Evolutionary conservation across 257 asterid species (phyloP), one percentile per base, ranked within the genome.

Genomic region (Solanum pimpinellifolium): DNA sequence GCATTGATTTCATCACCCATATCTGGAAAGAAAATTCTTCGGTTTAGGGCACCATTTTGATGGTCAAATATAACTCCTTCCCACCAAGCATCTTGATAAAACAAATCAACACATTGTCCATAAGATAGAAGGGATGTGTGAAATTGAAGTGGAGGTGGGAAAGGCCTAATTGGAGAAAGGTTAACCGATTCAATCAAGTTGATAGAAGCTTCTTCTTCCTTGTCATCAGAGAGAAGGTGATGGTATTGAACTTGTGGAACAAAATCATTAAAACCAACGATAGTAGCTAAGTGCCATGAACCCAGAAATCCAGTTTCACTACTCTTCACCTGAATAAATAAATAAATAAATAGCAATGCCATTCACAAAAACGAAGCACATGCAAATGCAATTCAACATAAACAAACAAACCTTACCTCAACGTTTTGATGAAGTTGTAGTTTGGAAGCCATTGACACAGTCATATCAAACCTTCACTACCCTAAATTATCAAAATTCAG

Each of bases 41-140:
- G 83, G 14, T 52, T 78, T 76, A 87, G 87, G 21, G 87, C 46
- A 33, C 93, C 95, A 56, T 92, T 93, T 70, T 89, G 91, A n/a
- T 76, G 90, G 88, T 95, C 98, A 78, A 95, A 90, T 70, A 95
- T 66, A 76, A 95, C 98, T 81, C 98, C 98, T 90, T 95, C 98
- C 98, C 98, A 95, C 98, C 98, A 95, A 7, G 96, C 95, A 86
- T 93, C 95, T 86, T 86, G 85, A 29, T 90, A 86, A 65, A 86
- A 89, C 78, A 89, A 25, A 87, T 95, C 98, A 9, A 93, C 95
- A 86, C 98, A 95, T 10, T 90, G 92, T 37, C 98, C 98, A 80
- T 95, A 95, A 70, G 65, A 94, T 52, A 89, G 91, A 75, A 31
- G 62, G 87, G 88, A 69, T 15, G 65, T 83, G 46, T 88, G 88